Evolutionary conservation across 2,329 filamentous ascomycete genomes (phyloP), one percentile per base, ranked within the genome.

Genomic region (Teratosphaeriaceae sp.): DNA sequence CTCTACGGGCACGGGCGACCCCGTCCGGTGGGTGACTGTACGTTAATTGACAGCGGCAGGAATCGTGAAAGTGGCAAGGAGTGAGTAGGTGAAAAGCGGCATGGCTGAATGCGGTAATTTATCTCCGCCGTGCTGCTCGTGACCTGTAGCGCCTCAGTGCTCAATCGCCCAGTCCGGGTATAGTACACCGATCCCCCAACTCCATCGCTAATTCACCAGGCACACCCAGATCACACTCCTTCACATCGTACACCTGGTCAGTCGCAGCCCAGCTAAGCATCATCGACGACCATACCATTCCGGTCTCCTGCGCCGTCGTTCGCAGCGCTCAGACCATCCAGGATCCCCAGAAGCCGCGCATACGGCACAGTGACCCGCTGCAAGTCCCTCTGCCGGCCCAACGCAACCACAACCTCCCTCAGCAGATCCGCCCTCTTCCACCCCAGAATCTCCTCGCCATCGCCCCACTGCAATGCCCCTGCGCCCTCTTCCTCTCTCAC

Each of bases 311-410:
- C 31, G 3, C 20, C 35, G n/a, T 34, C 31, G 4, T 18, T 18
- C 11, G 8, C 31, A 5, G 8, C 35, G n/a, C 7, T 7, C 20
- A 35, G 16, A 37, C 35, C 50, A 5, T 53, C 53, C 40, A 77
- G 59, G 26, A 86, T 70, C 43, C 84, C 85, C 18, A 94, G 71
- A n/a, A 88, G 71, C 50, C 86, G 80, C 11, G 90, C 90, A 63
- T 97, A 97, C 49, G 94, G 90, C 20, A 96, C 86, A n/a, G 88
- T 95, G 31, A 96, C 77, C 20, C 92, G 78, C 65, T 98, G 92
- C 22, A 98, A 73, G 61, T 97, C 94, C 44, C 92, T 82, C 66
- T 92, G 90, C 80, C 97, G 97, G 92, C 92, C 92, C 33, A 98
- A 76, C 63, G 95, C 88, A 67, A 96, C 74, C 43, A 98, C 84